phyloP scores from a whole-genome alignment of 352 stramenopile species.

The Phytophthora cactorum region DNA sequence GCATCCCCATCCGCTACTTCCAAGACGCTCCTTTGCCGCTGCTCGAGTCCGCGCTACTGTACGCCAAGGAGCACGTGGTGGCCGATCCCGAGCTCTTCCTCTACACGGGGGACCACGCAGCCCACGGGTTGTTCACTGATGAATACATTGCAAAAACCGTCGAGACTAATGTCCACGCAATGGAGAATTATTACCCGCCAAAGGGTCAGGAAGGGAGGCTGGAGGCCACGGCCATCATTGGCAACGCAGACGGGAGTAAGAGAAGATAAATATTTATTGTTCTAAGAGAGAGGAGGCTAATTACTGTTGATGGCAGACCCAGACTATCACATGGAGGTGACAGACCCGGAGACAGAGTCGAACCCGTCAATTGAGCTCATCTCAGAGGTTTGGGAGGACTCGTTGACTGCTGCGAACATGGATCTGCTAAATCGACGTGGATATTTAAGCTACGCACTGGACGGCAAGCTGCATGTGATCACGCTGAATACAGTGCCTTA shows the following conservation, averaged over 20 bases:
- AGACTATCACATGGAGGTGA: conserved; percentile 89
- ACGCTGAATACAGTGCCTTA: conserved; percentile 89
- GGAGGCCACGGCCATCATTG: conserved; percentile 78
- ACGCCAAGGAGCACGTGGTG: conserved; percentile 63
- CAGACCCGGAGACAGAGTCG: conserved; percentile 48
- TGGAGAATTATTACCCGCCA: conserved; percentile 75
- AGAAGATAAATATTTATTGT: not conserved
- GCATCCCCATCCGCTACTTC: conserved; percentile 55
- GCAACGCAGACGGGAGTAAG: conserved; percentile 82
- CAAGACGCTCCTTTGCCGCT: conserved; percentile 61
- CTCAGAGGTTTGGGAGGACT: conserved; percentile 63
- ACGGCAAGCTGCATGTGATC: conserved; percentile 70
- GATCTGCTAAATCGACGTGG: conserved; percentile 68
- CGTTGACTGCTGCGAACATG: conserved; percentile 62
- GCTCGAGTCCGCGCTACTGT: conserved; percentile 72
- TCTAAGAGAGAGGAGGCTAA: conserved; percentile 9
- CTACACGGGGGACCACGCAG: conserved; percentile 83
- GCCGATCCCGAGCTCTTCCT: conserved; percentile 72
- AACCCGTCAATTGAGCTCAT: conserved; percentile 78
- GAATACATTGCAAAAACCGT: conserved; percentile 68
- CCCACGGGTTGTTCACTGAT: conserved; percentile 67
- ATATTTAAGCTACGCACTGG: conserved; percentile 71
- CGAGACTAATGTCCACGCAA: conserved; percentile 63
- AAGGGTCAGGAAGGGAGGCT: conserved; percentile 29
- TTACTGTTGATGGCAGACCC: conserved; percentile 46